Base-by-base conservation (phyloP, 495 filamentous ascomycete genomes). In the Glonium stellatum region DNA sequence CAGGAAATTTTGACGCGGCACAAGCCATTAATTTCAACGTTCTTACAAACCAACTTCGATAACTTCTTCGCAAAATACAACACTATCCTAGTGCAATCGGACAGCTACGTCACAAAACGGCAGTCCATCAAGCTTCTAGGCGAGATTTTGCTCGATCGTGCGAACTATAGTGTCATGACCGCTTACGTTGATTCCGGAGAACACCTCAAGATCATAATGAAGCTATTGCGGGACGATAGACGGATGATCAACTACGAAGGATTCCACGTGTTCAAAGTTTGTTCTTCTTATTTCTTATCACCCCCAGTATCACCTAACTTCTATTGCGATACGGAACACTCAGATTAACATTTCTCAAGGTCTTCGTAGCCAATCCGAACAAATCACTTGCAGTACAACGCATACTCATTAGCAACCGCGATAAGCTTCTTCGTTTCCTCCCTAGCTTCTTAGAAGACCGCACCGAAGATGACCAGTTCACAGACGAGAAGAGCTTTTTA, bases 211-310 rank as follows among this genome's bases (percentile, higher is more conserved):
- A 82, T 97, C 55, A 92, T 89, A 75, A 99, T 99, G 95, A 97
- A 95, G 70, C 77, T 97, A 54, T 76, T 99, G 55, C 82, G 88
- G 51, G 92, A 97, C 72, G 92, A 97, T 70, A 83, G 92, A 66
- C 91, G 93, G 71, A 99, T 97, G 89, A 93, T 99, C 53, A 92
- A 97, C 70, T 99, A 97, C 70, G 95, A 99, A 73, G 92, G 90
- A 23, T 99, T 99, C 72, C 95, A 99, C 72, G 92, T 98, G 37
- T 98, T 98, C 78, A 98, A 98, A 79, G 86, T 87, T 76, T 64
- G 75, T 72, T 49, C n/a, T 2, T 53, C n/a, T 15, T 19, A 13
- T 10, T n/a, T 55, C 52, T 13, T 5, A 27, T 13, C 44, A 62
- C 4, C 13, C 42, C 56, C 11, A 60, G 10, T 9, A 18, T 5